phyloP scores from a whole-genome alignment of 73 alveolate genomes.

The Paramecium octaurelia region DNA sequence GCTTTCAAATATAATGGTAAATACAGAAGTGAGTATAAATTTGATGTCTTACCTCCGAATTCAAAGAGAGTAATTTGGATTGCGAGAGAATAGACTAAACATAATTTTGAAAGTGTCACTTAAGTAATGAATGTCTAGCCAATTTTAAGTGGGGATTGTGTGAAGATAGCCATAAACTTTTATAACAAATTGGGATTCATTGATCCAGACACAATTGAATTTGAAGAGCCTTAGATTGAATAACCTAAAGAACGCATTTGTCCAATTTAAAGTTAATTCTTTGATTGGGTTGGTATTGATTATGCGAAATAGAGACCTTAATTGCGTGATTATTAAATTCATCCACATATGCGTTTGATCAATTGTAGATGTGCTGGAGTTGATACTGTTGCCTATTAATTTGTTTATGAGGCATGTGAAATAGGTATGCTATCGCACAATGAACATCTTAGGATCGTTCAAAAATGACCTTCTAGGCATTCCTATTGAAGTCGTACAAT shows the following conservation, averaged over 20 bases:
- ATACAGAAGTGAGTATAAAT: slow-evolving; percentile 2
- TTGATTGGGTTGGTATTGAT: slow-evolving; percentile 15
- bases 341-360: background rate
- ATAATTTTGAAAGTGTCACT: background rate
- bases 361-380: slow-evolving; percentile 8
- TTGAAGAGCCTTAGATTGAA: slow-evolving; percentile 8
- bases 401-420: background rate
- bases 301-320: background rate
- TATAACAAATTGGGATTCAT: background rate
- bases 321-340: background rate
- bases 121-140: background rate
- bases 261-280: background rate
- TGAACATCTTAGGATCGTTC: background rate
- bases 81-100: background rate
- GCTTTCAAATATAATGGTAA: background rate
- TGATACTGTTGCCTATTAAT: slow-evolving; percentile 17
- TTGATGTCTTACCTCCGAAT: background rate
- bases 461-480: background rate
- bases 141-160: background rate
- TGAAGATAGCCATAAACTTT: slow-evolving; percentile 24
- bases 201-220: background rate
- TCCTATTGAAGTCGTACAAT: slow-evolving; percentile 2
- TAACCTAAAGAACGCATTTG: background rate
- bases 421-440: background rate
- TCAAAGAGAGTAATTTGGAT: background rate